Conservation (phyloP, 2,329 filamentous ascomycete species). For the Thielaviopsis musarum region DNA sequence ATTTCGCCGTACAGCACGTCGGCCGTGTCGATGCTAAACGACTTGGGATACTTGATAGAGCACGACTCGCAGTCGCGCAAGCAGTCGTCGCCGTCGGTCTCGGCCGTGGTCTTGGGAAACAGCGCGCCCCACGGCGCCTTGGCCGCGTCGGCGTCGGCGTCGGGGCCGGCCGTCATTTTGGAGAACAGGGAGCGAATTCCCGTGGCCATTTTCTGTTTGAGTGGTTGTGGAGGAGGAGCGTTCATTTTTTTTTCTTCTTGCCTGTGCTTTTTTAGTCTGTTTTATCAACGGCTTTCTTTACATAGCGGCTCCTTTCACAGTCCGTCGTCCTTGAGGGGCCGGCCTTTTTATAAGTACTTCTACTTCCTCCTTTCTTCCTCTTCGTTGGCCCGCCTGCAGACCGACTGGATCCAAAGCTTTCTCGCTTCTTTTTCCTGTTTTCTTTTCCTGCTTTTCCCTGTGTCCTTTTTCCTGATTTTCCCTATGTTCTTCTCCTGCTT, state of each 20-base stretch:
- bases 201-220: slow-evolving; percentile 23
- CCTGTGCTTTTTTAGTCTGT: not conserved
- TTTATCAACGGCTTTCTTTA: not conserved
- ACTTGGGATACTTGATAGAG: slow-evolving; percentile 56
- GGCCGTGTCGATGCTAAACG: slow-evolving; percentile 55
- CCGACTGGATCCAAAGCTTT: too few relatives aligned
- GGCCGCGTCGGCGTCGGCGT: slow-evolving; percentile 7
- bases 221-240: not conserved
- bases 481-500: too few relatives aligned
- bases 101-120: slow-evolving; percentile 60
- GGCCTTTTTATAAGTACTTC: too few relatives aligned
- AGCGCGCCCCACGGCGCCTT: slow-evolving; percentile 28
- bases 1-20: slow-evolving; percentile 74
- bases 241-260: not conserved
- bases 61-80: slow-evolving; percentile 74
- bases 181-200: slow-evolving; percentile 26
- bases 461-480: too few relatives aligned
- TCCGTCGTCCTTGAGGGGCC: not conserved
- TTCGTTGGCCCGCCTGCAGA: too few relatives aligned
- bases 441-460: too few relatives aligned
- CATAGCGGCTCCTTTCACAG: not conserved
- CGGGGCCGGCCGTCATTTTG: slow-evolving; percentile 18
- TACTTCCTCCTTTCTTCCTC: too few relatives aligned
- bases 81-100: slow-evolving; percentile 75
- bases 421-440: too few relatives aligned